Evolutionary conservation across 2,329 filamentous ascomycete species (phyloP).

Genomic region (Alternaria sp.): DNA sequence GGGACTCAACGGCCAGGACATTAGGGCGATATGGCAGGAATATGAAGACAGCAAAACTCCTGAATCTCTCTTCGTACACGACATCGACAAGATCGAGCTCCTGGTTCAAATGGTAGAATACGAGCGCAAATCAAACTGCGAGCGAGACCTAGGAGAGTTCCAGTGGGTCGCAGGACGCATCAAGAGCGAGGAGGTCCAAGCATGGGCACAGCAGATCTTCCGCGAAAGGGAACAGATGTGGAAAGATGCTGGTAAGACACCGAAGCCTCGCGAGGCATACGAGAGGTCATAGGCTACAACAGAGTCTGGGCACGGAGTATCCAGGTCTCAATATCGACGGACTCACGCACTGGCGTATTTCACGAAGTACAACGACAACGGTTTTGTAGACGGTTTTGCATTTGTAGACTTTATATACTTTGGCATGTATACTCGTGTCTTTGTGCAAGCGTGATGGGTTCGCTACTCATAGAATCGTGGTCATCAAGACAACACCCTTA

Average conservation of each 20-base stretch:
- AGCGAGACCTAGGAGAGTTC: constrained; percentile 85
- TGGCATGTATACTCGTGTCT: neutral
- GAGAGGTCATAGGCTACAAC: neutral
- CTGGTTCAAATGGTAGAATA: constrained; percentile 97
- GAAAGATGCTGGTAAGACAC: constrained; percentile 55
- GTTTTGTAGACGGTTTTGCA: neutral
- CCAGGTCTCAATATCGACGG: neutral
- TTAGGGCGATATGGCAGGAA: constrained; percentile 88
- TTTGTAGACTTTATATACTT: neutral
- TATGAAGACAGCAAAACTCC: constrained; percentile 88
- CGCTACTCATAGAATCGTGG: neutral
- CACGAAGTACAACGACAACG: neutral
- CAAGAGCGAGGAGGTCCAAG: constrained; percentile 76
- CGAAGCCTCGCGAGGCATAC: constrained; percentile 18
- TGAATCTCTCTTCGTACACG: constrained; percentile 91
- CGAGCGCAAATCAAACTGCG: constrained; percentile 73
- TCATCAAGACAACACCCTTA: neutral
- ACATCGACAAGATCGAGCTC: constrained; percentile 96
- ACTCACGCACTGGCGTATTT: neutral
- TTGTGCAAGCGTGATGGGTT: neutral
- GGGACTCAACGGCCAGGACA: constrained; percentile 72
- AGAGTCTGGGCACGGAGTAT: neutral
- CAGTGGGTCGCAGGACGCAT: constrained; percentile 78
- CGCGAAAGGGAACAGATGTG: constrained; percentile 79
- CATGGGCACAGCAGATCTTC: constrained; percentile 80